Percentiles rank a stretch among this genome's conserved stretches.
Evolutionary conservation across 192 early-diverging fungal genomes (phyloP).

Genomic region (Physocladia obscura): DNA sequence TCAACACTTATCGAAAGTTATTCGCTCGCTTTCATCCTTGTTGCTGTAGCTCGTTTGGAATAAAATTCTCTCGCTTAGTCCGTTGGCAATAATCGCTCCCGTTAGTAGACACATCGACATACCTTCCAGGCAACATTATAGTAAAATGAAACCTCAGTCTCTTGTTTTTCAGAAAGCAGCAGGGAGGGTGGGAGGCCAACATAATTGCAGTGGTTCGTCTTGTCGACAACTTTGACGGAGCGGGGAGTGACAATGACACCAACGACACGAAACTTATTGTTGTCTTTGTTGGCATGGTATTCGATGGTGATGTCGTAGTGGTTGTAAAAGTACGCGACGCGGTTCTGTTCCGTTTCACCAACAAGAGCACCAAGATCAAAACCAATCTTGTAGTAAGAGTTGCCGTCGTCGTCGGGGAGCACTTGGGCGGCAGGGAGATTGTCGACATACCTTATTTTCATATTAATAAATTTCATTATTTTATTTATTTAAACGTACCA

Average conservation of each 20-base stretch:
- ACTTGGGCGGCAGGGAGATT: constrained; percentile 78
- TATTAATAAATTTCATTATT: constrained; percentile 21
- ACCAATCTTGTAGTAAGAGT: constrained; percentile 75
- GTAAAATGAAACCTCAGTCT: constrained; percentile 44
- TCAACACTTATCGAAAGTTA: too few relatives aligned
- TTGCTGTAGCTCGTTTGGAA: too few relatives aligned
- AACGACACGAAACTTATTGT: constrained; percentile 75
- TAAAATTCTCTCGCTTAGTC: too few relatives aligned
- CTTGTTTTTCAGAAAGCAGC: constrained; percentile 17
- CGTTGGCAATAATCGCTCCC: not conserved
- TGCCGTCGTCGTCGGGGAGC: constrained; percentile 50
- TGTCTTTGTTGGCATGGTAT: constrained; percentile 68
- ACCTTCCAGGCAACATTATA: constrained; percentile 56
- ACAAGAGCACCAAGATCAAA: constrained; percentile 68
- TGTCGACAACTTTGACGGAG: constrained; percentile 49
- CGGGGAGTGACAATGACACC: constrained; percentile 77
- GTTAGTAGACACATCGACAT: not conserved
- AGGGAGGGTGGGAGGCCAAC: constrained; percentile 10
- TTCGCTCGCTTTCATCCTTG: too few relatives aligned
- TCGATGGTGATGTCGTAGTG: constrained; percentile 85
- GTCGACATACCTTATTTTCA: constrained; percentile 74
- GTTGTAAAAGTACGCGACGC: constrained; percentile 67
- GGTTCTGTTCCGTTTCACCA: constrained; percentile 9
- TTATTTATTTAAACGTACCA: constrained; percentile 36
- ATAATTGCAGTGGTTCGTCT: constrained; percentile 18